Base-by-base conservation (phyloP, 257 asterid species). In the Gentiana straminea region DNA sequence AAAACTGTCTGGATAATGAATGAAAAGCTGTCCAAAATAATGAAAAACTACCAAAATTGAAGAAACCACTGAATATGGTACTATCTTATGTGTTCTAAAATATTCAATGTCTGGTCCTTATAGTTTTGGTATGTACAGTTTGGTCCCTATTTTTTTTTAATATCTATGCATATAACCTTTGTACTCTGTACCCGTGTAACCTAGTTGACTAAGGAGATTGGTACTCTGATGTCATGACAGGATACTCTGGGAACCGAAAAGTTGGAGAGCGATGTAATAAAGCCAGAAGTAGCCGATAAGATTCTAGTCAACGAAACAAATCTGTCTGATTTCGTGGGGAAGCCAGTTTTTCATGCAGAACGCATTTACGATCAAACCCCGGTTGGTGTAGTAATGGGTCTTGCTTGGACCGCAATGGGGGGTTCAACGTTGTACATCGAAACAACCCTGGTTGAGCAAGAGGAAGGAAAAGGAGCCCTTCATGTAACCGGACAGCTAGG, bases 381-480 rank as follows among this genome's bases (percentile, higher is more conserved):
- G 7, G 68, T 83, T 8, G 99, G 99, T 54, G 99, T 88, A 5
- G 97, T 88, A 35, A 92, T 92, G 99, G 97, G 99, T 61, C 94
- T 92, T 61, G 97, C 99, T 49, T 92, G 99, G 99, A 88, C 99
- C 1, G 72, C 99, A 62, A 92, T 92, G 99, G 99, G 99, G 46
- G 99, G 99, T 34, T 92, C 99, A 11, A 92, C 97, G 0, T 81
- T 92, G 53, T 92, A 92, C 68, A 75, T 92, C 43, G 99, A 92
- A 60, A 92, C 99, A 36, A 62, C 79, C 36, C 66, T 44, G 10
- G 75, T 80, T 7, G 97, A 85, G 83, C 90, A 88, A 77, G 95
- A 89, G 8, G 99, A 92, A 53, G 95, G 94, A 32, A 88, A 92
- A 79, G 97, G 99, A 51, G 70, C 65, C 41, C 86, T 92, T 54